These are phyloP conservation scores for Torulaspora globosa DNA, from an alignment of 1,139 yeast genomes.

Conservation along the genomic window DNA sequence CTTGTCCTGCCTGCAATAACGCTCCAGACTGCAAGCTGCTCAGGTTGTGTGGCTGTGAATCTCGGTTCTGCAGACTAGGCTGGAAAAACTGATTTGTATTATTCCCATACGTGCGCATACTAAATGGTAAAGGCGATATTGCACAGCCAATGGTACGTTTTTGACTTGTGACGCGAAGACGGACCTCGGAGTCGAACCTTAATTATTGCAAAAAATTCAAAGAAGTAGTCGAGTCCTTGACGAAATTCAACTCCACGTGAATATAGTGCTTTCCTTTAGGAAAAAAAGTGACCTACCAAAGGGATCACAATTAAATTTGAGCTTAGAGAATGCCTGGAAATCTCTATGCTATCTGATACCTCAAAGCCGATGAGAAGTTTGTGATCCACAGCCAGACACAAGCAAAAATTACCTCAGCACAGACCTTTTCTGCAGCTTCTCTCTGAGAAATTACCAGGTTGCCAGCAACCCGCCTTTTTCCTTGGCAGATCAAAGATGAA, in stretches of 20 bases:
- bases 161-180: background rate
- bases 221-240: background rate
- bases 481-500: constrained; percentile 6
- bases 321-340: background rate
- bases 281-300: background rate
- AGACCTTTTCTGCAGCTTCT: background rate
- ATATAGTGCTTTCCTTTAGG: background rate
- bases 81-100: constrained; percentile 14
- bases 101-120: constrained; percentile 14
- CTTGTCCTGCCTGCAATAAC: background rate
- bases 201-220: background rate
- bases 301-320: background rate
- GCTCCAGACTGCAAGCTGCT: background rate
- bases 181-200: background rate
- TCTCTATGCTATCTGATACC: too few relatives aligned
- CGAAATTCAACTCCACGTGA: background rate
- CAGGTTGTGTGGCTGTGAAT: background rate
- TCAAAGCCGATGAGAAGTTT: background rate
- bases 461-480: constrained; percentile 1
- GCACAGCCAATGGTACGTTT: background rate
- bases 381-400: background rate
- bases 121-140: background rate
- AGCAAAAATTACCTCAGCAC: background rate
- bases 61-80: constrained; percentile 11
- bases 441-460: background rate